Percentiles rank a stretch among this genome's conserved stretches.
Evolutionary conservation across 2,329 filamentous ascomycete genomes (phyloP).

Genomic region (Aspergillus eucalypticola): DNA sequence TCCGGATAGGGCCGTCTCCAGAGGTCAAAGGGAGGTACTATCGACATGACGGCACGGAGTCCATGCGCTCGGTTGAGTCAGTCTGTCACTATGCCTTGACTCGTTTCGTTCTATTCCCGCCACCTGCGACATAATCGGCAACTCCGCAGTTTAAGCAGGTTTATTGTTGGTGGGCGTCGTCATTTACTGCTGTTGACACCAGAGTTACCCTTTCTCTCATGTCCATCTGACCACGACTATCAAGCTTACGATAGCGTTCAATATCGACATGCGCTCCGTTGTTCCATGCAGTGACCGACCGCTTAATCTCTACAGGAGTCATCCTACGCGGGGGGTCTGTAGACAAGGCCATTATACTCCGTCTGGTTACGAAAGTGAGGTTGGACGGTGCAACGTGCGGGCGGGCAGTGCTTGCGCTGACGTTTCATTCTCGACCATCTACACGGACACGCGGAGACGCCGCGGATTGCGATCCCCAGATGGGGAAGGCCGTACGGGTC

Average conservation of each 20-base stretch:
- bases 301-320: not conserved
- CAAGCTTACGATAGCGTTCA: not conserved
- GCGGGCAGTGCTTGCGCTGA: not conserved
- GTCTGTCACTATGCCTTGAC: not conserved
- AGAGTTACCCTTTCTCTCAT: not conserved
- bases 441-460: not conserved
- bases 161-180: not conserved
- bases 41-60: not conserved
- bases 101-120: not conserved
- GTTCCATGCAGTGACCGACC: not conserved
- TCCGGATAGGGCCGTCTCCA: not conserved
- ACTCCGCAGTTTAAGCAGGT: not conserved
- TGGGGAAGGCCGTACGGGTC: not conserved
- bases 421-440: not conserved
- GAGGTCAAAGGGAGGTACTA: not conserved
- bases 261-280: not conserved
- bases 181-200: not conserved
- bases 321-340: not conserved
- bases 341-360: not conserved
- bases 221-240: slow-evolving; percentile 2
- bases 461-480: not conserved
- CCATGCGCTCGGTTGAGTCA: not conserved
- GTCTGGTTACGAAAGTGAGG: not conserved
- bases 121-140: not conserved
- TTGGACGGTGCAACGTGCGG: not conserved